phyloP scores from a whole-genome alignment of 352 stramenopile genomes.

The Globisporangium orthogonon region DNA sequence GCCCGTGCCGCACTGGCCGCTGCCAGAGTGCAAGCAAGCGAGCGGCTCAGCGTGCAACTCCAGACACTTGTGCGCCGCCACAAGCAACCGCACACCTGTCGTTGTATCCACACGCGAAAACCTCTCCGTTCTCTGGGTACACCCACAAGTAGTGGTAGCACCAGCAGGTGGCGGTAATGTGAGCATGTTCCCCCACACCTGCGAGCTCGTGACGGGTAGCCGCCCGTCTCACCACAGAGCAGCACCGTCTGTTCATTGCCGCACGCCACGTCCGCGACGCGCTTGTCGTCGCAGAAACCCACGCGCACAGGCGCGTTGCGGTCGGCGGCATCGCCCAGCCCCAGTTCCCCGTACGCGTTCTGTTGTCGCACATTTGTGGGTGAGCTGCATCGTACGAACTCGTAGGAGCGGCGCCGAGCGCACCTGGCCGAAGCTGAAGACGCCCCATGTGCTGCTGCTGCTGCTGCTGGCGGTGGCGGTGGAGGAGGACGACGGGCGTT shows the following conservation, averaged over 20 bases:
- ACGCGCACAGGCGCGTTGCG: slow-evolving; percentile 53
- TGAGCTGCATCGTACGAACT: too few species aligned
- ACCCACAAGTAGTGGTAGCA: background rate
- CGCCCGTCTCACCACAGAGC: slow-evolving; percentile 38
- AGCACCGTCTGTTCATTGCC: slow-evolving; percentile 91
- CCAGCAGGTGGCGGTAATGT: background rate
- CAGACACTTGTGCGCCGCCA: background rate
- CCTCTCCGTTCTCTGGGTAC: slow-evolving; percentile 49
- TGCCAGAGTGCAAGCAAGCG: slow-evolving; percentile 7
- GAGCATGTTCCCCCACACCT: background rate
- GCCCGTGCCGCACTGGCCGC: slow-evolving; percentile 88
- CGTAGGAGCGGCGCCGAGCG: background rate
- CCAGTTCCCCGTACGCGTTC: slow-evolving; percentile 92
- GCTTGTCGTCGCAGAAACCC: slow-evolving; percentile 21
- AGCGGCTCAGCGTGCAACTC: background rate
- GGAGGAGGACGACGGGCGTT: background rate
- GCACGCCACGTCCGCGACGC: slow-evolving; percentile 77
- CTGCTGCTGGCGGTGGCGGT: background rate
- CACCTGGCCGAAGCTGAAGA: slow-evolving; percentile 53
- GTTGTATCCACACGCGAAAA: slow-evolving; percentile 91
- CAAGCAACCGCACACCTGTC: slow-evolving; percentile 50
- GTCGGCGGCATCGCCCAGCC: slow-evolving; percentile 70
- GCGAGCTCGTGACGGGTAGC: background rate
- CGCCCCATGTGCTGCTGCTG: slow-evolving; percentile 5
- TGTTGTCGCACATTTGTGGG: slow-evolving; percentile 16